Conservation (phyloP, 805 yeast genomes). For the Zygosaccharomyces pseudorouxii region DNA sequence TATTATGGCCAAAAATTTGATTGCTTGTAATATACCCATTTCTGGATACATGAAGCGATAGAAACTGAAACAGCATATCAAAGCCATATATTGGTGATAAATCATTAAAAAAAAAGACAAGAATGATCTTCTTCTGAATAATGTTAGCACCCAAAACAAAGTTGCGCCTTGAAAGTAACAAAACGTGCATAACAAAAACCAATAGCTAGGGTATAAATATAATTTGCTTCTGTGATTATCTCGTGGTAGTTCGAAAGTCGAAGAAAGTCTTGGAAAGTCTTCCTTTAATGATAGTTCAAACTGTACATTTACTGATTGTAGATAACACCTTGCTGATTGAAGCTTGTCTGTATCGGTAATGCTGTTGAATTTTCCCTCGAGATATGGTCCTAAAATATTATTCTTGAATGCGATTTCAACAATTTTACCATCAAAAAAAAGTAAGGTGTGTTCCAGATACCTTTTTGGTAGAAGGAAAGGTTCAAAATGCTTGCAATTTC, state of each 20-base stretch:
- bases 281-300: not conserved
- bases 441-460: conserved; percentile 8
- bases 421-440: conserved; percentile 8
- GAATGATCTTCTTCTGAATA: not conserved
- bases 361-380: not conserved
- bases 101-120: not conserved
- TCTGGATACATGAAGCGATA: not conserved
- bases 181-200: not conserved
- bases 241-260: not conserved
- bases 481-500: conserved; percentile 6
- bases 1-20: not conserved
- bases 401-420: not conserved
- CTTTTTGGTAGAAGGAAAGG: conserved; percentile 1
- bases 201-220: not conserved
- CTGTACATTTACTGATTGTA: not conserved
- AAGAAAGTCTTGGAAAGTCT: not conserved
- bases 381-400: not conserved
- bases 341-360: not conserved
- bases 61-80: not conserved
- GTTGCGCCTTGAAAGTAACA: not conserved
- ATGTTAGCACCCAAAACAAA: not conserved
- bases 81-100: not conserved
- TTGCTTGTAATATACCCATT: not conserved
- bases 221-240: not conserved
- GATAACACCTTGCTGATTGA: not conserved